Conservation (phyloP, 2,329 filamentous ascomycete species). For the Chaetothyriales sp. region DNA sequence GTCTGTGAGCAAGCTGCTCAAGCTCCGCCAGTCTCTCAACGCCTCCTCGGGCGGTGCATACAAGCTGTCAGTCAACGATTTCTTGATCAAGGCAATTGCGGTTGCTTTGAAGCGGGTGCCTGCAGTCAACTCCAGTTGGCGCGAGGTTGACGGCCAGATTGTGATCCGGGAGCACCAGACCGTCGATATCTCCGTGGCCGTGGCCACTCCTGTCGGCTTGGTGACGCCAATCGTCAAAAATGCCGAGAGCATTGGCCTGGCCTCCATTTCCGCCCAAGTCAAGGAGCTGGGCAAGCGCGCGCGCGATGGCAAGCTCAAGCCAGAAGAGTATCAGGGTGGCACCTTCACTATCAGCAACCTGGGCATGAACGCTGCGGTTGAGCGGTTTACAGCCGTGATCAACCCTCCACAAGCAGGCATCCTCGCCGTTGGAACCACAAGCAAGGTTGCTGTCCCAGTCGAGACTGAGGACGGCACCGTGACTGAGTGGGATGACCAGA, state of each 20-base stretch:
- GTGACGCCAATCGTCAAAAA: slow-evolving; percentile 95
- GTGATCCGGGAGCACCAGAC: slow-evolving; percentile 85
- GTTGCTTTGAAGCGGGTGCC: slow-evolving; percentile 86
- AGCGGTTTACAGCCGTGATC: slow-evolving; percentile 96
- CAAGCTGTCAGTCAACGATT: slow-evolving; percentile 99
- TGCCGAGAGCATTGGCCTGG: slow-evolving; percentile 72
- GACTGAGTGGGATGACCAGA: slow-evolving; percentile 93
- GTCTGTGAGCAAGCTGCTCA: slow-evolving; percentile 85
- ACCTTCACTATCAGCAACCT: slow-evolving; percentile 99
- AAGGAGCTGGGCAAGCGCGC: slow-evolving; percentile 96
- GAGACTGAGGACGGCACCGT: slow-evolving; percentile 70
- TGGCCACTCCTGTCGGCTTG: slow-evolving; percentile 79
- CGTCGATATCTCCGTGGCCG: slow-evolving; percentile 89
- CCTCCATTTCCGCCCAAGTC: slow-evolving; percentile 73
- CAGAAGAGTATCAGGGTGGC: slow-evolving; percentile 96
- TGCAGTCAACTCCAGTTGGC: slow-evolving; percentile 89
- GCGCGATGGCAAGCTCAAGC: slow-evolving; percentile 94
- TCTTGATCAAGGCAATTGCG: slow-evolving; percentile 91
- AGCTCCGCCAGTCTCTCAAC: slow-evolving; percentile 90
- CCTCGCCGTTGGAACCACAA: slow-evolving; percentile 82
- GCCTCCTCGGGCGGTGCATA: slow-evolving; percentile 77
- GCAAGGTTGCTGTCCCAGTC: slow-evolving; percentile 81
- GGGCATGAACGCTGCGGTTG: slow-evolving; percentile 96
- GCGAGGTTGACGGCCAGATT: slow-evolving; percentile 55
- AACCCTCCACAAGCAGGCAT: slow-evolving; percentile 97